These are phyloP conservation scores for Platismatia glauca DNA, from an alignment of 495 filamentous ascomycete genomes.

Conservation along the genomic window DNA sequence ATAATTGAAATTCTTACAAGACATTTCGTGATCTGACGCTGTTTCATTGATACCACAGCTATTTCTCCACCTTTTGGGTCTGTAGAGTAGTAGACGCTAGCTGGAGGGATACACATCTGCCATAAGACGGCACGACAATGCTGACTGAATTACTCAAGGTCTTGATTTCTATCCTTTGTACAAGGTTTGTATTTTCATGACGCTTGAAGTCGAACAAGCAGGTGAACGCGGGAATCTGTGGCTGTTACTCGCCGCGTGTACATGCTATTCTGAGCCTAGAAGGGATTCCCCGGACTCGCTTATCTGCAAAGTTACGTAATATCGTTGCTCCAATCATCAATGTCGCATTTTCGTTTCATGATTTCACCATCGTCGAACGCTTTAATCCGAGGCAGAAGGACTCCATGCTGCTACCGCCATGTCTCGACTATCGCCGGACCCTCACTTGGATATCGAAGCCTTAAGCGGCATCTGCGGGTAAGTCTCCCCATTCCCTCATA, in stretches of 20 bases:
- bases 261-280: not conserved
- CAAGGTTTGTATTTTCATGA: too few relatives aligned
- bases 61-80: too few relatives aligned
- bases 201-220: too few relatives aligned
- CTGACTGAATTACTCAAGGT: too few relatives aligned
- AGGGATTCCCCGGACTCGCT: not conserved
- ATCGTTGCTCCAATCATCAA: too few relatives aligned
- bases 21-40: not conserved
- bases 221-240: too few relatives aligned
- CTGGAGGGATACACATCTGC: too few relatives aligned
- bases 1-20: not conserved
- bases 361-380: not conserved
- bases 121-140: too few relatives aligned
- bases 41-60: not conserved
- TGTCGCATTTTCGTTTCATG: not conserved
- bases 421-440: conserved; percentile 26
- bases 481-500: conserved; percentile 21
- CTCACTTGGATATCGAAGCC: conserved; percentile 72
- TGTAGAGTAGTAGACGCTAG: too few relatives aligned
- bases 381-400: not conserved
- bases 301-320: not conserved
- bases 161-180: too few relatives aligned
- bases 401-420: not conserved
- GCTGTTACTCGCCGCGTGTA: not conserved
- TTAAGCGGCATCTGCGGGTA: conserved; percentile 84